Percentiles rank a stretch among this genome's conserved stretches.
Evolutionary conservation across 306 rosid genomes (phyloP).

Genomic region (Medicago lupulina): DNA sequence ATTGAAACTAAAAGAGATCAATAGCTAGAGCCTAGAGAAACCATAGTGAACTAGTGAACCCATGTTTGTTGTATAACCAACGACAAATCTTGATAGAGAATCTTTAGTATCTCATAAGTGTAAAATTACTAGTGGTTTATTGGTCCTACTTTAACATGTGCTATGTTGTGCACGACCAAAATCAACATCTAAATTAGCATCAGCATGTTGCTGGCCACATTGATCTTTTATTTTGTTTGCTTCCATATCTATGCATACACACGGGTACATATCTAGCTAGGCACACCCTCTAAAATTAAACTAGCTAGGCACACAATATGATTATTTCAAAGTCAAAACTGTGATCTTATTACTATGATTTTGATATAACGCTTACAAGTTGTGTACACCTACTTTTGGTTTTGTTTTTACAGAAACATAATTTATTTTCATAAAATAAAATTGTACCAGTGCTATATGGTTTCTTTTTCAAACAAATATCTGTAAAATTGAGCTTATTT

Average conservation of each 20-base stretch:
- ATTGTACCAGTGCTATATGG: background rate
- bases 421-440: background rate
- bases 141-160: slow-evolving; percentile 42
- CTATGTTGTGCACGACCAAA: slow-evolving; percentile 36
- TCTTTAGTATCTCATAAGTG: slow-evolving; percentile 28
- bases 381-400: background rate
- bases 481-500: no score
- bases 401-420: background rate
- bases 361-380: slow-evolving; percentile 19
- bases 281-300: background rate
- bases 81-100: slow-evolving; percentile 15
- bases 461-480: no score
- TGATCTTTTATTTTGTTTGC: background rate
- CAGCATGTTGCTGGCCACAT: slow-evolving; percentile 14
- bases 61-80: slow-evolving; percentile 42
- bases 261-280: background rate
- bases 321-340: slow-evolving; percentile 20
- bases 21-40: slow-evolving; percentile 11
- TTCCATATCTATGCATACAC: slow-evolving; percentile 19
- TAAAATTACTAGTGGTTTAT: slow-evolving; percentile 23
- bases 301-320: slow-evolving; percentile 4
- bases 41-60: slow-evolving; percentile 32
- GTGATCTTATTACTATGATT: slow-evolving; percentile 36
- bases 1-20: slow-evolving; percentile 16
- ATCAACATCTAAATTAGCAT: slow-evolving; percentile 28